A percentile compares a stretch with the other conserved stretches of the same genome.
Evolutionary conservation across 2,329 filamentous ascomycete genomes (phyloP).

Genomic region (Trichoderma breve): DNA sequence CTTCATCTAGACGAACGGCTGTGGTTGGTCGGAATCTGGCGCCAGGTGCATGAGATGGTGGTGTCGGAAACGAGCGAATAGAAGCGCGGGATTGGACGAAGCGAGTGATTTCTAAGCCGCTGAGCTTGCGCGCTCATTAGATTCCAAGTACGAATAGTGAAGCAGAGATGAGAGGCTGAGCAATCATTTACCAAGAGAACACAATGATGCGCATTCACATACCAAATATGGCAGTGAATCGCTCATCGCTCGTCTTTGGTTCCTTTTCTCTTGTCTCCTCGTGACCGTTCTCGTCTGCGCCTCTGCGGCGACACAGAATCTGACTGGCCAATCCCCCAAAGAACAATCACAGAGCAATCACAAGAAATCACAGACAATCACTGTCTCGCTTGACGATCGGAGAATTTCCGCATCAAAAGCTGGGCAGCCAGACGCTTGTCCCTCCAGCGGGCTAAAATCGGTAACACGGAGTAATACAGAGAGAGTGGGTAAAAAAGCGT

Average conservation of each 20-base stretch:
- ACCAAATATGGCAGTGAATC: not conserved
- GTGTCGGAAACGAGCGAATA: conserved; percentile 7
- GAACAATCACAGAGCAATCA: not conserved
- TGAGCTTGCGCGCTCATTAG: not conserved
- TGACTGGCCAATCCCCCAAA: not conserved
- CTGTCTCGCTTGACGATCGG: not conserved
- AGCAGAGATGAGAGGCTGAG: not conserved
- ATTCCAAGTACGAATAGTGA: not conserved
- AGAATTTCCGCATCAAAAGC: not conserved
- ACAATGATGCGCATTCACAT: not conserved
- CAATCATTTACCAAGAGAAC: not conserved
- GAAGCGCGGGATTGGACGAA: not conserved
- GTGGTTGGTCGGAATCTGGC: conserved; percentile 12
- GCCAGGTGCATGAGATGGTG: not conserved
- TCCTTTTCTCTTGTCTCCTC: not conserved
- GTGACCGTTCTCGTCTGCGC: not conserved
- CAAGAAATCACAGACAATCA: not conserved
- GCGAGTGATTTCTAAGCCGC: conserved; percentile 7
- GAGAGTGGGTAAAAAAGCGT: not conserved
- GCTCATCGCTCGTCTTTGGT: not conserved
- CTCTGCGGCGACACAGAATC: not conserved
- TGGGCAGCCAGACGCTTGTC: not conserved
- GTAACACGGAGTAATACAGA: not conserved
- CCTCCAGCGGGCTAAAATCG: not conserved
- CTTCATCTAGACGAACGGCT: not conserved